Conservation (phyloP, 495 filamentous ascomycete genomes). For the Chaetomium cochliodes region DNA sequence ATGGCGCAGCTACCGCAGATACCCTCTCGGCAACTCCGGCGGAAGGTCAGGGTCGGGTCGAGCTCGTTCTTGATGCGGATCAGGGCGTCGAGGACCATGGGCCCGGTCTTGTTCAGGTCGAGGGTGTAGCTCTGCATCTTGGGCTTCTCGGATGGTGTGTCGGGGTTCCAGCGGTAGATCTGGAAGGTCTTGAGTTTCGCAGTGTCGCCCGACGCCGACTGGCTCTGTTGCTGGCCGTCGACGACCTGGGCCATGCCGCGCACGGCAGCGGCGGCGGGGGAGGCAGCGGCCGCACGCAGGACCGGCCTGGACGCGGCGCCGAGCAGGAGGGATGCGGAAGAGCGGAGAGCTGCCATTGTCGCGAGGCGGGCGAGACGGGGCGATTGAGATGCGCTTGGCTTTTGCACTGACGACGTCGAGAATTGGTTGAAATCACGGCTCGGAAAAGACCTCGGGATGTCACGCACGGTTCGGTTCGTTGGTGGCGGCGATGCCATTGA, state of each 20-base stretch:
- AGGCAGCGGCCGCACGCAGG: conserved; percentile 43
- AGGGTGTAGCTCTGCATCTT: conserved; percentile 91
- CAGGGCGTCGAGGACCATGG: conserved; percentile 95
- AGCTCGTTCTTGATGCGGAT: conserved; percentile 99
- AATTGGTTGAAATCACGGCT: conserved; percentile 3
- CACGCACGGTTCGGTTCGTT: conserved; percentile 17
- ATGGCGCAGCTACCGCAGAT: conserved; percentile 98
- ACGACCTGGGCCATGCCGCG: conserved; percentile 48
- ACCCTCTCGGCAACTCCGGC: conserved; percentile 91
- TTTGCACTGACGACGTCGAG: conserved; percentile 15
- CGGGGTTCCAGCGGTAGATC: conserved; percentile 98
- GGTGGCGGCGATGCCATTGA: conserved; percentile 28
- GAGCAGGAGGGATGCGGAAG: conserved; percentile 61
- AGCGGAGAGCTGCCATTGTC: conserved; percentile 78
- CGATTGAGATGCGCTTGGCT: conserved; percentile 17
- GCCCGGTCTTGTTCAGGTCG: conserved; percentile 96
- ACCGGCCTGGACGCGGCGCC: conserved; percentile 51
- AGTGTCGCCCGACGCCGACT: conserved; percentile 52
- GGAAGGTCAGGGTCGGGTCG: conserved; percentile 94
- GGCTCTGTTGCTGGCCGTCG: conserved; percentile 42
- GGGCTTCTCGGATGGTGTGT: conserved; percentile 84
- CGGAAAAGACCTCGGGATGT: conserved; percentile 28
- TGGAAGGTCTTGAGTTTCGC: conserved; percentile 81
- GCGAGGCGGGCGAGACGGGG: conserved; percentile 22
- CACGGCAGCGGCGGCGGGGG: conserved; percentile 37